Percentiles rank a stretch among this genome's conserved stretches.
Conservation (phyloP, 208 protist species). For the Wallacemonas rigidus region DNA sequence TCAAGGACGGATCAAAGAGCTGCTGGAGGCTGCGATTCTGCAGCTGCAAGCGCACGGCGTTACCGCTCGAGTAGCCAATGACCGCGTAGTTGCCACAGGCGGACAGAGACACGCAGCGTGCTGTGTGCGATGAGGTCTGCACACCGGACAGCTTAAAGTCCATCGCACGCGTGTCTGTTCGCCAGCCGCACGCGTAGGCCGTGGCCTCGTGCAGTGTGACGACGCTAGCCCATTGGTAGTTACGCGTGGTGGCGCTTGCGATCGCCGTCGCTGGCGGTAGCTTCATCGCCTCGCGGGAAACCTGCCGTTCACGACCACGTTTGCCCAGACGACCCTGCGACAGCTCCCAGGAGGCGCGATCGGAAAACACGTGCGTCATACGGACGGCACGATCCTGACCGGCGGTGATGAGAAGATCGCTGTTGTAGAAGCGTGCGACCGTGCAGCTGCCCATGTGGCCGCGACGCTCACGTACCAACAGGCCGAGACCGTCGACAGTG, state of each 20-base stretch:
- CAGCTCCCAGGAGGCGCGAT: slow-evolving; percentile 88
- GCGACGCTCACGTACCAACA: slow-evolving; percentile 82
- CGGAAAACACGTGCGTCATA: slow-evolving; percentile 89
- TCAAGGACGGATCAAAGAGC: slow-evolving; percentile 59
- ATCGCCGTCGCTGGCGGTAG: slow-evolving; percentile 71
- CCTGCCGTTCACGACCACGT: slow-evolving; percentile 54
- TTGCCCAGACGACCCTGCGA: slow-evolving; percentile 89
- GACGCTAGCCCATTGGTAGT: slow-evolving; percentile 87
- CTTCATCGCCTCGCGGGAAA: slow-evolving; percentile 68
- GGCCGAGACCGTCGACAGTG: slow-evolving; percentile 80
- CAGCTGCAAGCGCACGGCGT: slow-evolving; percentile 68
- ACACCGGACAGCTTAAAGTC: slow-evolving; percentile 85
- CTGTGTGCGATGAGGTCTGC: slow-evolving; percentile 64
- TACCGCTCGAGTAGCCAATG: slow-evolving; percentile 87
- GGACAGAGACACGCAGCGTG: slow-evolving; percentile 73
- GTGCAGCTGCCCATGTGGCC: slow-evolving; percentile 87
- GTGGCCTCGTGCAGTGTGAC: slow-evolving; percentile 81
- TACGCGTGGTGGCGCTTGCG: slow-evolving; percentile 63
- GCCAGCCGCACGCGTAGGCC: slow-evolving; percentile 75
- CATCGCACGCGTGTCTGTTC: slow-evolving; percentile 76
- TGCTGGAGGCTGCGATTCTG: slow-evolving; percentile 82
- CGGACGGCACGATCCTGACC: slow-evolving; percentile 77
- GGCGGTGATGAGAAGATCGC: slow-evolving; percentile 78
- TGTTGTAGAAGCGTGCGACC: slow-evolving; percentile 82
- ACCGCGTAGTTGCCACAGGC: slow-evolving; percentile 90